Evolutionary conservation across 2,329 filamentous ascomycete genomes (phyloP), one percentile per base, ranked within the genome.

Genomic region (Colletotrichum sansevieriae): DNA sequence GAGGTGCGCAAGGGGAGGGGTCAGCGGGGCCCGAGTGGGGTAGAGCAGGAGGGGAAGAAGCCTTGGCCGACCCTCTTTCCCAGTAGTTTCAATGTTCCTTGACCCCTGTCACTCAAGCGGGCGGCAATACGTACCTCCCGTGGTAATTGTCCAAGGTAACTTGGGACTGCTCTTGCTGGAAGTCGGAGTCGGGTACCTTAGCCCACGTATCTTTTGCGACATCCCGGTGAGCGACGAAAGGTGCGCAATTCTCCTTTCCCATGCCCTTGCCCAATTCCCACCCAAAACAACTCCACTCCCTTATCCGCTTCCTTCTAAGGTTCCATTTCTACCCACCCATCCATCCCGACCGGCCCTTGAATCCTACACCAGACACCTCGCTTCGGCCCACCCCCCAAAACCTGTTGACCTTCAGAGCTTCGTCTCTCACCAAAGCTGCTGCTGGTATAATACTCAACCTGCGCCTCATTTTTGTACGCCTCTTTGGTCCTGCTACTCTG

Each of bases 211-310:
- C 55, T 60, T 56, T 69, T 35, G 56, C 47, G 41, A 49, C 66
- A 56, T 69, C 62, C 66, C 43, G 55, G 64, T 35, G 55, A 66
- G 56, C 62, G 33, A 60, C 35, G 29, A 61, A 68, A 68, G 65
- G 66, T 69, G 62, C 66, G 66, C 62, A 69, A 69, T 69, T 66
- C 66, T 65, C 55, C 58, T 69, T 69, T 69, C 65, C 65, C 65
- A 68, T 65, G 20, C 63, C 66, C 65, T 60, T 68, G 62, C 65
- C 65, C 61, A 58, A 68, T 59, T 60, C 66, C 57, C 51, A 47
- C 55, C 20, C 49, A 51, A 68, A 62, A 65, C 63, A 49, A 37
- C 57, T 52, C 65, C 65, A 64, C 51, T 55, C 62, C 29, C 35
- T 61, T 29, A 60, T 55, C 62, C 62, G 18, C 64, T 41, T 41